These are phyloP conservation scores for Blastomyces percursus DNA, from an alignment of 2,329 filamentous ascomycete genomes.

Conservation along the genomic window DNA sequence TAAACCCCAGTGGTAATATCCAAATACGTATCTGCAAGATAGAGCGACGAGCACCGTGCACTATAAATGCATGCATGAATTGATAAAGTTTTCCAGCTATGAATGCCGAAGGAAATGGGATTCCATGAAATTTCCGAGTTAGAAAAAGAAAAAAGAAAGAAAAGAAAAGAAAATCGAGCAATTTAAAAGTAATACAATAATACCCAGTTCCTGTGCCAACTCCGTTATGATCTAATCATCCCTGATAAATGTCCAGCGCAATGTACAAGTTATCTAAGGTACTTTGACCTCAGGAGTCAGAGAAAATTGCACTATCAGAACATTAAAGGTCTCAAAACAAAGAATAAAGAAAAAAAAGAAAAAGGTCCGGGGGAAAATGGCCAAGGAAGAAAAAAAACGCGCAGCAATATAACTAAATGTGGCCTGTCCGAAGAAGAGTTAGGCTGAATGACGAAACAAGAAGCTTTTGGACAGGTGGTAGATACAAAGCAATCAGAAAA, in stretches of 20 bases:
- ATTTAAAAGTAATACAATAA: neutral
- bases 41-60: neutral
- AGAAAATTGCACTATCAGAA: slow-evolving; percentile 21
- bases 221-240: slow-evolving; percentile 26
- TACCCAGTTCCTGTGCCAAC: slow-evolving; percentile 7
- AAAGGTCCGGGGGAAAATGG: slow-evolving; percentile 7
- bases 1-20: neutral
- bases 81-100: neutral
- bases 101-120: neutral
- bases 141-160: no score
- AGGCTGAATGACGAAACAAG: neutral
- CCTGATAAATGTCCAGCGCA: slow-evolving; percentile 22
- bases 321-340: slow-evolving; percentile 20
- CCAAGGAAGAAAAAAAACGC: neutral
- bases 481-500: neutral
- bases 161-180: neutral
- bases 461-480: neutral
- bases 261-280: slow-evolving; percentile 26
- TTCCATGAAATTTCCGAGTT: neutral
- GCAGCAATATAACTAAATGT: neutral
- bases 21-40: neutral
- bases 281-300: slow-evolving; percentile 17
- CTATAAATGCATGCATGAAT: neutral
- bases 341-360: slow-evolving; percentile 12
- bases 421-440: neutral